These are phyloP conservation scores for Mucor piriformis DNA, from an alignment of 371 early-diverging fungal species.

Conservation along the genomic window DNA sequence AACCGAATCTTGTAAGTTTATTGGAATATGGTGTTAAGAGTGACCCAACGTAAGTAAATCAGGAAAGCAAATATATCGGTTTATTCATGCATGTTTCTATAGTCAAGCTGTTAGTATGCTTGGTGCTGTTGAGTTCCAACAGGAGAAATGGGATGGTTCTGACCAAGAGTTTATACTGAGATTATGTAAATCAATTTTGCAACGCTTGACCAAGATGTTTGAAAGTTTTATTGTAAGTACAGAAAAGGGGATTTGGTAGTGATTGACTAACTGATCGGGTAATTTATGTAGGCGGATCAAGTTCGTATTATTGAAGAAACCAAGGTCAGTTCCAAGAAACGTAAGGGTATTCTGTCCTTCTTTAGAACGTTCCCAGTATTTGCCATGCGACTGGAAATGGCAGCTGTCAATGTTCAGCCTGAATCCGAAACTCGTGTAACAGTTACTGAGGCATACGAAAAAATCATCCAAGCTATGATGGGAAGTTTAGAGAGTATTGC, in stretches of 20 bases:
- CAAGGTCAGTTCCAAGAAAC: conserved; percentile 84
- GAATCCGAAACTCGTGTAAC: conserved; percentile 71
- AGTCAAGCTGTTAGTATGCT: conserved; percentile 83
- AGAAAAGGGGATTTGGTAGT: too few species aligned
- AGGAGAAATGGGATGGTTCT: conserved; percentile 64
- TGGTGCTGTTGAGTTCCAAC: conserved; percentile 74
- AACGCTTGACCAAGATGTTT: conserved; percentile 71
- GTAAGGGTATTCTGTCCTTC: conserved; percentile 86
- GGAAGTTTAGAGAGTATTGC: conserved; percentile 88
- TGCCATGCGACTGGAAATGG: conserved; percentile 74
- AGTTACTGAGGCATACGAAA: conserved; percentile 82
- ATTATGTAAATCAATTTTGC: conserved; percentile 69
- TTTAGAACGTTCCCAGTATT: conserved; percentile 90
- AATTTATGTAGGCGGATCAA: conserved; percentile 73
- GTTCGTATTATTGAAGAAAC: conserved; percentile 89
- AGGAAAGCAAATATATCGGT: neutral
- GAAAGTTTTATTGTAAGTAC: conserved; percentile 75
- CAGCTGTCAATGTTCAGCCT: conserved; percentile 53
- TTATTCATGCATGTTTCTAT: neutral
- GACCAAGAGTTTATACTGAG: conserved; percentile 68
- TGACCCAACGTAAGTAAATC: conserved; percentile 69
- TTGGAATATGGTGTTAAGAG: conserved; percentile 82
- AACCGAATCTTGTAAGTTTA: conserved; percentile 70
- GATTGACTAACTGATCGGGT: too few species aligned
- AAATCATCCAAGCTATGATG: conserved; percentile 84